Evolutionary conservation across 495 filamentous ascomycete species (phyloP).

Genomic region (Podospora appendiculata): DNA sequence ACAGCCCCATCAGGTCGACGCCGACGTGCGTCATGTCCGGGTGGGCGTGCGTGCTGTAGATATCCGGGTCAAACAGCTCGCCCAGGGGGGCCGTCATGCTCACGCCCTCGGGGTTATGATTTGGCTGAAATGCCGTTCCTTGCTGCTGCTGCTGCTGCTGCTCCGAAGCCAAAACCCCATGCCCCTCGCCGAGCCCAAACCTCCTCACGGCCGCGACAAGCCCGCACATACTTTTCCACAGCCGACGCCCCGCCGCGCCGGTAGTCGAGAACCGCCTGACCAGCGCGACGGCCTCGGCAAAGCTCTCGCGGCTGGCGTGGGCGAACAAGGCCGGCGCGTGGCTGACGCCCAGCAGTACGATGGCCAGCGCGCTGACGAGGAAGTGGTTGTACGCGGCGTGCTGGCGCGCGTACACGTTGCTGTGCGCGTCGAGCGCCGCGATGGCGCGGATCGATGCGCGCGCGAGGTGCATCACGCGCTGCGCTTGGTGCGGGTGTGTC

Average conservation of each 20-base stretch:
- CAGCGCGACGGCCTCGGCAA: neutral
- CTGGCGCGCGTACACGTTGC: neutral
- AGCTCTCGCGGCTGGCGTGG: neutral
- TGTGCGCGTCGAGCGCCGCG: neutral
- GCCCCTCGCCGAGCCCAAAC: neutral
- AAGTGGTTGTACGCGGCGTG: neutral
- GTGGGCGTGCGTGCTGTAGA: neutral
- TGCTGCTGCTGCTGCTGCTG: neutral
- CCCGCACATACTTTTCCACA: conserved; percentile 4
- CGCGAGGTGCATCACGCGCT: neutral
- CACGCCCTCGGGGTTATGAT: neutral
- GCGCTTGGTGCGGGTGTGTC: neutral
- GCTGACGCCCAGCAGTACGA: neutral
- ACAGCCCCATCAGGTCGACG: neutral
- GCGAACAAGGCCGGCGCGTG: neutral
- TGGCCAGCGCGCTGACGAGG: neutral
- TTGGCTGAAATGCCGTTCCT: neutral
- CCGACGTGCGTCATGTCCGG: neutral
- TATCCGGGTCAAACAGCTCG: neutral
- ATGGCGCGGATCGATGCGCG: neutral
- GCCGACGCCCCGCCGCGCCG: neutral
- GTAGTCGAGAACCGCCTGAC: neutral
- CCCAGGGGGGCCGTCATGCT: neutral
- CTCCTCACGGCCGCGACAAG: neutral
- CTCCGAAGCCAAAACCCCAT: too few species aligned